Conservation (phyloP, 768 basidiomycete species). For the Sutorius australiensis region DNA sequence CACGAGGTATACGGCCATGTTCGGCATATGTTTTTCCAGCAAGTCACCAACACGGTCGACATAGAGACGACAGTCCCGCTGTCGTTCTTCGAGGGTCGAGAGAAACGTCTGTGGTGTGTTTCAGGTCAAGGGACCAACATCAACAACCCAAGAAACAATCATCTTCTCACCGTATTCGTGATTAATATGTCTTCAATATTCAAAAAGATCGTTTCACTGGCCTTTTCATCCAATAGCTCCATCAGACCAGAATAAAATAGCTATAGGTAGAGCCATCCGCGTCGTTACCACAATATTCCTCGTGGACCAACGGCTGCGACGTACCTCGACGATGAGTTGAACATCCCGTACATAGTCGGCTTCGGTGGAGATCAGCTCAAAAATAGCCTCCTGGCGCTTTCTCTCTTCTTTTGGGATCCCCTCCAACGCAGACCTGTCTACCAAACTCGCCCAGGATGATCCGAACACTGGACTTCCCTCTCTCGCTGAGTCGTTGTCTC, state of each 20-base stretch:
- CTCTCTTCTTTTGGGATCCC: constrained; percentile 77
- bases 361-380: constrained; percentile 92
- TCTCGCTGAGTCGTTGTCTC: constrained; percentile 29
- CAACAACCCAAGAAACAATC: neutral
- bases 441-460: constrained; percentile 90
- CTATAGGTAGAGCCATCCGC: constrained; percentile 34
- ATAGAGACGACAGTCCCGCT: constrained; percentile 89
- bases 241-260: constrained; percentile 83
- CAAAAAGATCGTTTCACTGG: constrained; percentile 79
- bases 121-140: neutral
- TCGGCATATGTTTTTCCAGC: constrained; percentile 65
- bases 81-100: constrained; percentile 86
- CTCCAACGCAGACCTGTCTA: constrained; percentile 79
- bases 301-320: constrained; percentile 3
- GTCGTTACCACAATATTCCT: neutral
- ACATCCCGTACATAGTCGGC: constrained; percentile 85
- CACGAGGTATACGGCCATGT: constrained; percentile 81
- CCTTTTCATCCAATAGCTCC: constrained; percentile 66
- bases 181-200: constrained; percentile 92
- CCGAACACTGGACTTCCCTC: constrained; percentile 57
- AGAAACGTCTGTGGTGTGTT: constrained; percentile 58
- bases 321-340: constrained; percentile 86
- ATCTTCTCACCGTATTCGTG: constrained; percentile 68
- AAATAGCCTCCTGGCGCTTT: constrained; percentile 91
- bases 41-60: constrained; percentile 87